Evolutionary conservation across 768 basidiomycete species (phyloP).

Genomic region (Boletus reticulatus): DNA sequence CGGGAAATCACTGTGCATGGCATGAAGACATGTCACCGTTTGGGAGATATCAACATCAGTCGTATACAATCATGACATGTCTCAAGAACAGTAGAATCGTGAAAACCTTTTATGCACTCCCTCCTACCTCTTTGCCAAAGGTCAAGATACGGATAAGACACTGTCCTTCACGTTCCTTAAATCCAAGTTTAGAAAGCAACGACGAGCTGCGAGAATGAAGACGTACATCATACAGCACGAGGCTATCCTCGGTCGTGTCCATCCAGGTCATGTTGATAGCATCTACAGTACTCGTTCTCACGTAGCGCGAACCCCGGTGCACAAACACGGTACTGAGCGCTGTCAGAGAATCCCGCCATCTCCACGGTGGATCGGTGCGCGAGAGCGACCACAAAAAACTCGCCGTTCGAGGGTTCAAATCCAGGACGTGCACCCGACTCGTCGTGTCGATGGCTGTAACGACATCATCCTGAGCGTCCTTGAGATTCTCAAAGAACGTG

Average conservation of each 20-base stretch:
- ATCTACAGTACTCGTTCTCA: conserved; percentile 41
- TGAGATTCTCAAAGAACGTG: conserved; percentile 30
- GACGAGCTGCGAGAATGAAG: not conserved
- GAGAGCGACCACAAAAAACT: conserved; percentile 27
- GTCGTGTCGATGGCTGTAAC: conserved; percentile 9
- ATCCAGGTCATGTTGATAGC: conserved; percentile 48
- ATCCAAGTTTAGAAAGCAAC: not conserved
- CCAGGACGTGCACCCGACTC: conserved; percentile 29
- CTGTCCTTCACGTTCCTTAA: conserved; percentile 33
- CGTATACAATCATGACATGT: not conserved
- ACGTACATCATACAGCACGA: conserved; percentile 55
- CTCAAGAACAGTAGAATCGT: not conserved
- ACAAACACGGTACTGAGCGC: conserved; percentile 31
- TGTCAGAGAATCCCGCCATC: conserved; percentile 25
- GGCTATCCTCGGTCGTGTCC: conserved; percentile 58
- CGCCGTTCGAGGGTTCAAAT: conserved; percentile 29
- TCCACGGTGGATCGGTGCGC: conserved; percentile 29
- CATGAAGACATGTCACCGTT: not conserved
- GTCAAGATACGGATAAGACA: conserved; percentile 32
- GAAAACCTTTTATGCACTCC: conserved; percentile 7
- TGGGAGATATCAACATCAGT: not conserved
- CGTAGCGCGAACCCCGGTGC: conserved; percentile 24
- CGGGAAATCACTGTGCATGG: not conserved
- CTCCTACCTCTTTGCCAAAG: conserved; percentile 26
- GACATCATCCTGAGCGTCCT: conserved; percentile 4